Evolutionary conservation across 2,329 filamentous ascomycete genomes (phyloP), one percentile per base, ranked within the genome.

Genomic region (Zasmidium cellare): DNA sequence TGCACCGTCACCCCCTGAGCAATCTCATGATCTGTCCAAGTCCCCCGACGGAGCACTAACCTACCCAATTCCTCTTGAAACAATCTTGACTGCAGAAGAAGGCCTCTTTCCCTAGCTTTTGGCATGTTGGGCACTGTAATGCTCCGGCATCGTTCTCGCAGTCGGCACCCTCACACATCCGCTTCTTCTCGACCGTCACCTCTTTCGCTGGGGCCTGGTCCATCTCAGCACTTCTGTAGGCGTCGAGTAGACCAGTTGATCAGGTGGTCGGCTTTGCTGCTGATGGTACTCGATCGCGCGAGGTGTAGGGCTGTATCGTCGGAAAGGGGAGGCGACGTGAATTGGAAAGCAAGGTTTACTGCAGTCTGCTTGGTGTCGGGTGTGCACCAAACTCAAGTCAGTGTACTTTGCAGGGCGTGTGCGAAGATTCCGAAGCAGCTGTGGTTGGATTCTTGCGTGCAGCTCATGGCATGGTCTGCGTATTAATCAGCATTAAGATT

Each of bases 71-170:
- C 76, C 87, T 88, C 83, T 97, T 97, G 80, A 99, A 99, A 81
- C 94, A 99, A 69, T 97, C 94, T 76, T 99, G 94, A 24, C 92
- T 92, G 80, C 94, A 99, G 79, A 97, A 99, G 78, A 87, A 97
- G 79, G 91, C 96, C 71, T 94, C 91, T 72, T 92, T 88, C 54
- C 89, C 90, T 46, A 92, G 80, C 78, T 96, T 97, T 70, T 97
- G 82, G 74, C 94, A 99, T 51, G 91, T 97, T 55, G 94, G 94
- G 76, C 94, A 99, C 76, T 97, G 92, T 48, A 99, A 80, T 54
- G 87, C 82, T 60, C 91, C 88, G 57, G 92, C 92, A 63, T 93
- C 88, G 63, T 97, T 96, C 44, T 84, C 81, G 81, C 94, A 99
- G 75, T 96, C 91, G 58, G 82, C 81, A 50, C 94, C 90, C 55